Base-by-base conservation (phyloP, 164 flowering plant species). In the Dillenia suffruticosa region DNA sequence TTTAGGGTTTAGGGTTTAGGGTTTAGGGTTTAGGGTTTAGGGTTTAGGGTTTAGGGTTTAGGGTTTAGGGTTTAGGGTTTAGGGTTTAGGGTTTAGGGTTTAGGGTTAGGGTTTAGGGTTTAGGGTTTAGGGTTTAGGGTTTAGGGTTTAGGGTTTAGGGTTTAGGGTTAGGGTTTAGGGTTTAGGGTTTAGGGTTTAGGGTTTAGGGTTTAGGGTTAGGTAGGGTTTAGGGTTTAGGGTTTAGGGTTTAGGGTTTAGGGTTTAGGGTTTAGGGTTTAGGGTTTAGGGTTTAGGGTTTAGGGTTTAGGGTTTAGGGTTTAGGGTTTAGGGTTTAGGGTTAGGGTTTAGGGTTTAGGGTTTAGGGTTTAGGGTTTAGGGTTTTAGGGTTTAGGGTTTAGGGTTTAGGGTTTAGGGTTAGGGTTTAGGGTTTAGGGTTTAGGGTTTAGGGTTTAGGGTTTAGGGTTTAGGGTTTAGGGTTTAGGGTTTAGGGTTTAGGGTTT, bases 1-100 rank as follows among this genome's bases (percentile, higher is more conserved):
- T 47, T 47, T 47, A 47, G 49, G 49, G 49, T 47, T 47, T 47
- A 47, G 49, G 49, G 49, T 47, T 47, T 47, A 47, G 49, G 49
- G 11, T 47, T 47, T 10, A 13, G 49, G 49, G 1, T 47, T 47
- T 8, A 12, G 5, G 49, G 11, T 47, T 47, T 10, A 13, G 49
- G 49, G 11, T 47, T 46, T 8, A 12, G 49, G 49, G 8, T 46
- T 46, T 8, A 12, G 49, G 49, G 8, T 46, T 46, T 8, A 12
- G 49, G 49, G 8, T 46, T 46, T 8, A 12, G 49, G 49, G 8
- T 46, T 46, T 8, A 12, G 49, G 49, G 9, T 46, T 46, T 8
- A 12, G 49, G 49, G 8, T 46, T 46, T 8, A 12, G 49, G 49
- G 8, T 46, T 46, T 8, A 12, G 49, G 49, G 8, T 46, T 46